phyloP scores from a whole-genome alignment of 345 rosid species.

The Hibiscus trionum region DNA sequence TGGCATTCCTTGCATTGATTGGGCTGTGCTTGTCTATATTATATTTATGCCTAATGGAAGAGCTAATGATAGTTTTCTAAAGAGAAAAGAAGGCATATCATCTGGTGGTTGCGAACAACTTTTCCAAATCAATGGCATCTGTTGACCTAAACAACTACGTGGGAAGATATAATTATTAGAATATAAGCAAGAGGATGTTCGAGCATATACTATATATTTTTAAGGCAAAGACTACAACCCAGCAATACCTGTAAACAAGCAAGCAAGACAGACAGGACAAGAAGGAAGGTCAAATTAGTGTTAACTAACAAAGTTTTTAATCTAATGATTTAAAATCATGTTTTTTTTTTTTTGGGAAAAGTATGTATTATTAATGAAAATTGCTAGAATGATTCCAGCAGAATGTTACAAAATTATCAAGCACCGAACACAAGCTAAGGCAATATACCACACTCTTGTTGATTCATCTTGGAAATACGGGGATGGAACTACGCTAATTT shows the following conservation, averaged over 20 bases:
- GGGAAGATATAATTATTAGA: neutral
- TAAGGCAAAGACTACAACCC: too few relatives aligned
- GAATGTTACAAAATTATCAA: too few relatives aligned
- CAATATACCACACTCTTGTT: too few relatives aligned
- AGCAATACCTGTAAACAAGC: too few relatives aligned
- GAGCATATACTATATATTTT: too few relatives aligned
- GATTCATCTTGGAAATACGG: too few relatives aligned
- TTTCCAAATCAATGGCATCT: constrained; percentile 18
- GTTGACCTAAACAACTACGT: constrained; percentile 21
- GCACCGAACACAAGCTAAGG: too few relatives aligned
- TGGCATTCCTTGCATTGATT: neutral
- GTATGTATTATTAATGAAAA: too few relatives aligned
- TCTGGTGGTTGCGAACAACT: neutral
- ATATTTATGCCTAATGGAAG: constrained; percentile 10
- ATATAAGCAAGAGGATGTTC: too few relatives aligned
- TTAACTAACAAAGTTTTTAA: neutral
- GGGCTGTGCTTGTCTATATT: neutral
- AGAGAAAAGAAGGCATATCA: neutral
- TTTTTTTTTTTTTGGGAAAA: too few relatives aligned
- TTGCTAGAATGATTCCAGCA: too few relatives aligned
- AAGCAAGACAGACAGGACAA: neutral
- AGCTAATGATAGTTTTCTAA: neutral
- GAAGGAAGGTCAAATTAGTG: neutral
- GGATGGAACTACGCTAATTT: too few relatives aligned
- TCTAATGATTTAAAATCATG: neutral